Evolutionary conservation across 2,329 filamentous ascomycete genomes (phyloP).

Genomic region (Pseudogymnoascus pannorum): DNA sequence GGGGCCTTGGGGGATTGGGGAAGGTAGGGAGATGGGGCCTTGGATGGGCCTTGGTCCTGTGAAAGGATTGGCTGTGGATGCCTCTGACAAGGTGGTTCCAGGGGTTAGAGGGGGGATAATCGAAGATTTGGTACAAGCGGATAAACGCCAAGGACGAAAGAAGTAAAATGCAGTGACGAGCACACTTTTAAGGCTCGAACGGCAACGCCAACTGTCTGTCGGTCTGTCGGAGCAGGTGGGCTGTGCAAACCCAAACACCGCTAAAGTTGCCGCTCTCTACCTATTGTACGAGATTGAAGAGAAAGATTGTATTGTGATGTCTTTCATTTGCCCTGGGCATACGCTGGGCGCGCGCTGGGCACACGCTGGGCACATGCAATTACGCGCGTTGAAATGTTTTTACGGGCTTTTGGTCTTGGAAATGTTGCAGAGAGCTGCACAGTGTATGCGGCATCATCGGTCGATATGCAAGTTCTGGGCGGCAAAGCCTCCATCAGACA

Average conservation of each 20-base stretch:
- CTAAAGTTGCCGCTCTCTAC: background rate
- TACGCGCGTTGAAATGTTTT: background rate
- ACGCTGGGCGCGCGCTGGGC: background rate
- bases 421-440: background rate
- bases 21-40: background rate
- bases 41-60: background rate
- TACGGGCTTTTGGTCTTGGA: background rate
- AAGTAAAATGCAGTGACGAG: background rate
- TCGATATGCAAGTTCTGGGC: background rate
- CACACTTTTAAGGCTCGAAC: background rate
- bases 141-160: background rate
- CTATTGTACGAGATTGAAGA: background rate
- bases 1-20: background rate
- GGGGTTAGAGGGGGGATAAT: background rate
- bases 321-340: background rate
- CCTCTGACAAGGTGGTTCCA: background rate
- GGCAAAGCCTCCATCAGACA: background rate
- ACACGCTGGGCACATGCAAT: background rate
- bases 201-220: background rate
- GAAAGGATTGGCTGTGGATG: background rate
- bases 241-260: background rate
- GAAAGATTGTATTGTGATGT: background rate
- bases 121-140: background rate
- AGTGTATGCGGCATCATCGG: background rate
- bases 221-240: background rate